These are phyloP conservation scores for Eucalyptus microcorys DNA, from an alignment of 345 rosid species.

Conservation along the genomic window DNA sequence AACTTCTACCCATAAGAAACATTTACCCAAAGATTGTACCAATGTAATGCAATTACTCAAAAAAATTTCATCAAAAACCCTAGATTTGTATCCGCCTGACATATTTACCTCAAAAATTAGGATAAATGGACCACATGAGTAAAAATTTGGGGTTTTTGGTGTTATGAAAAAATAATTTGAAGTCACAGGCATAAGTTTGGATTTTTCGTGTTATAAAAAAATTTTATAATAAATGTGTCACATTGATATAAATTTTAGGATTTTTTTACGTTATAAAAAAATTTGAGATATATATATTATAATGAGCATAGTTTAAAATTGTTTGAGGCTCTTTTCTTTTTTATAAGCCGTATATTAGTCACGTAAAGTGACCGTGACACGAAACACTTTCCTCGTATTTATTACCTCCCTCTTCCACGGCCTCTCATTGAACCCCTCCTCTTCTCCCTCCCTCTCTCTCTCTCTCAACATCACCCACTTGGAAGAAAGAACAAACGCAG, in stretches of 20 bases:
- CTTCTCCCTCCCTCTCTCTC: not conserved
- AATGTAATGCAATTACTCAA: too few species aligned
- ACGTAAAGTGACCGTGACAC: not conserved
- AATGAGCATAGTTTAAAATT: not conserved
- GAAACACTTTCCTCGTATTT: not conserved
- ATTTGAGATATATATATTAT: too few species aligned
- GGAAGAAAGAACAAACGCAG: not conserved
- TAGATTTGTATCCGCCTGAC: fast-evolving
- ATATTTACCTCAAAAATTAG: too few species aligned
- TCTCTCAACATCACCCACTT: not conserved
- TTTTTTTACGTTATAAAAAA: too few species aligned
- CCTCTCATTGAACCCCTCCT: not conserved
- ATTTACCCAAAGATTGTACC: not conserved
- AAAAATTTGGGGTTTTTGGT: too few species aligned
- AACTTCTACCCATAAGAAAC: not conserved
- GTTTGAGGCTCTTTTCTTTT: not conserved
- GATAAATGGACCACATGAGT: too few species aligned
- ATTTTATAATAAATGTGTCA: not conserved
- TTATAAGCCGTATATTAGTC: not conserved
- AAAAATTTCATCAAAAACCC: too few species aligned
- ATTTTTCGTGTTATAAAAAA: too few species aligned
- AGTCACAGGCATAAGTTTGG: too few species aligned
- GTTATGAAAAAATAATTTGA: too few species aligned
- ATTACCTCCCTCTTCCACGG: not conserved
- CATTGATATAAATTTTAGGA: fast-evolving